phyloP scores from a whole-genome alignment of 331 rosid genomes.

The Arachis monticola region DNA sequence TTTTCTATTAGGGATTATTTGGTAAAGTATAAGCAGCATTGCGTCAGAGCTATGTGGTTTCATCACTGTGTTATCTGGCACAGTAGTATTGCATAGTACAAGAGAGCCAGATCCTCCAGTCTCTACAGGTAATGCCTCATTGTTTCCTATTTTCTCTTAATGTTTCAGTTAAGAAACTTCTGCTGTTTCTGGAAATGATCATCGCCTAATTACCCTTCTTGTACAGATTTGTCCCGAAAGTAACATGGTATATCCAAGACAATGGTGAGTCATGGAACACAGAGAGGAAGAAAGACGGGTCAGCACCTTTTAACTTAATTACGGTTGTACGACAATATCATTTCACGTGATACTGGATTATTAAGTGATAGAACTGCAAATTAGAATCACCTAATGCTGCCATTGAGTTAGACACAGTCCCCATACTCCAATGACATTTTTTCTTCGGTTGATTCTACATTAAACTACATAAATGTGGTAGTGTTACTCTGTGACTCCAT shows the following conservation, averaged over 20 bases:
- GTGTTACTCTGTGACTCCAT: constrained; percentile 28
- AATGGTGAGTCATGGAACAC: constrained; percentile 68
- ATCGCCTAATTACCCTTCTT: constrained; percentile 31
- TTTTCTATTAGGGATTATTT: constrained; percentile 67
- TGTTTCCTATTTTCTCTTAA: constrained; percentile 17
- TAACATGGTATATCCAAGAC: constrained; percentile 67
- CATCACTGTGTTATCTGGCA: constrained; percentile 88
- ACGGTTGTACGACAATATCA: constrained; percentile 58
- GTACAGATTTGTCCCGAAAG: constrained; percentile 72
- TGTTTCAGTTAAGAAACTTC: constrained; percentile 22
- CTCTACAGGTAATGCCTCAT: constrained; percentile 53
- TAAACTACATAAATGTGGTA: constrained; percentile 17
- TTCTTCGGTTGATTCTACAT: constrained; percentile 32
- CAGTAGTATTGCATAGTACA: constrained; percentile 77
- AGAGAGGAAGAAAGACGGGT: constrained; percentile 66
- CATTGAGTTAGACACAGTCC: constrained; percentile 34
- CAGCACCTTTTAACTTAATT: constrained; percentile 61
- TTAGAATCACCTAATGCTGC: constrained; percentile 25
- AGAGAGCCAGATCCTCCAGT: constrained; percentile 70
- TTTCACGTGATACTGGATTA: constrained; percentile 53
- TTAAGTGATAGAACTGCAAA: constrained; percentile 18
- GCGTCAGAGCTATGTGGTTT: constrained; percentile 90
- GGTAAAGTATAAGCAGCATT: constrained; percentile 87
- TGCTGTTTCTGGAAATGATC: constrained; percentile 25
- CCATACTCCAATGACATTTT: constrained; percentile 29